Evolutionary conservation across 2,329 filamentous ascomycete genomes (phyloP).

Genomic region (Rutstroemia sp.): DNA sequence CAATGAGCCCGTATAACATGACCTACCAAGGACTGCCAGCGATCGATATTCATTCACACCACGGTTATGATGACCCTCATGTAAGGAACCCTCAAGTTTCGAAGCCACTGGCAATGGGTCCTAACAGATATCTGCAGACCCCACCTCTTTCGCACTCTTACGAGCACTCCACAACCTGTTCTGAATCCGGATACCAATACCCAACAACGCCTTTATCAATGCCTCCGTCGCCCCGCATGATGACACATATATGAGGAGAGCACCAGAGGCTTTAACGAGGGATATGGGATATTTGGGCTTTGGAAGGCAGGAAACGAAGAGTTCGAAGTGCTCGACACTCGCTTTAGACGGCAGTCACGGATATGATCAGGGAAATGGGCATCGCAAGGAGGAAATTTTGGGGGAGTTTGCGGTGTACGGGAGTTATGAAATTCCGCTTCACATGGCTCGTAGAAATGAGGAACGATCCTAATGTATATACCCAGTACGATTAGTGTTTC

Average conservation of each 20-base stretch:
- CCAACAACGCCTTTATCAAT: slow-evolving; percentile 68
- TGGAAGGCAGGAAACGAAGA: slow-evolving; percentile 17
- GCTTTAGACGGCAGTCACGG: slow-evolving; percentile 19
- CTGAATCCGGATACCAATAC: slow-evolving; percentile 53
- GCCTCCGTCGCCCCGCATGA: slow-evolving; percentile 57
- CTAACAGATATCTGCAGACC: slow-evolving; percentile 45
- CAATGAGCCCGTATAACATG: slow-evolving; percentile 56
- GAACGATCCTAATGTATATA: slow-evolving; percentile 21
- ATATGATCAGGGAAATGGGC: slow-evolving; percentile 14
- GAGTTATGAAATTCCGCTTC: neutral
- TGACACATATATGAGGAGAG: slow-evolving; percentile 26
- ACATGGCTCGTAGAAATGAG: slow-evolving; percentile 5
- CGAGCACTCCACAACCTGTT: slow-evolving; percentile 58
- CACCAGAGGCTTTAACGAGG: slow-evolving; percentile 6
- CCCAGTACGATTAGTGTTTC: slow-evolving; percentile 14
- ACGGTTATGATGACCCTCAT: slow-evolving; percentile 65
- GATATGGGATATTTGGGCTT: slow-evolving; percentile 9
- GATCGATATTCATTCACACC: slow-evolving; percentile 53
- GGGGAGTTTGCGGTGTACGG: slow-evolving; percentile 1
- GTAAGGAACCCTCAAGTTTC: slow-evolving; percentile 50
- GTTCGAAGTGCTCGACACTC: slow-evolving; percentile 31
- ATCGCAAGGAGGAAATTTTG: slow-evolving; percentile 14
- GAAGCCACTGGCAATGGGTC: slow-evolving; percentile 8
- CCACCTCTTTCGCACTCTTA: slow-evolving; percentile 70
- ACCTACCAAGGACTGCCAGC: slow-evolving; percentile 55